Percentiles rank a stretch among this genome's conserved stretches.
phyloP scores from a whole-genome alignment of 129 eudicot species.

The Tagetes erecta region DNA sequence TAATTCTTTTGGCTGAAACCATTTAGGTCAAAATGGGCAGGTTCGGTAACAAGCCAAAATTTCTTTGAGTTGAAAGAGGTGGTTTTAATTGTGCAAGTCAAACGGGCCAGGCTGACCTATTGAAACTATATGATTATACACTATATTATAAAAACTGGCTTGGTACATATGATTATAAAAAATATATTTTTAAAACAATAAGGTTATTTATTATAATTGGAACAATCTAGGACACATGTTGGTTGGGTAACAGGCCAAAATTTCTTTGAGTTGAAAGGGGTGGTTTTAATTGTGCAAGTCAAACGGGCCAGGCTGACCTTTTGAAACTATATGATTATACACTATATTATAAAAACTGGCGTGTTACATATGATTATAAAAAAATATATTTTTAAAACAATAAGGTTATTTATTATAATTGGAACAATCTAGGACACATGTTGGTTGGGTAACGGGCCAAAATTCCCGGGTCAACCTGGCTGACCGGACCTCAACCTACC shows the following conservation, averaged over 20 bases:
- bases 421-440: not conserved
- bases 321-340: too few species aligned
- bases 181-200: not conserved
- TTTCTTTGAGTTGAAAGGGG: not conserved
- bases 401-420: not conserved
- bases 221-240: not conserved
- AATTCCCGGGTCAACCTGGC: slow-evolving; percentile 2
- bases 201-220: not conserved
- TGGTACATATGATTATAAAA: not conserved
- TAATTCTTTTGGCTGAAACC: not conserved
- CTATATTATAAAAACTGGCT: not conserved
- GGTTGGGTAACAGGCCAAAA: not conserved
- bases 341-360: not conserved
- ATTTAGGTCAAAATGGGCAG: not conserved
- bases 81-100: not conserved
- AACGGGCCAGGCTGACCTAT: not conserved
- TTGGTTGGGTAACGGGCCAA: not conserved
- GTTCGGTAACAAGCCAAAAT: not conserved
- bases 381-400: not conserved
- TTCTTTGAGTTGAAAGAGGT: not conserved
- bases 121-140: too few species aligned
- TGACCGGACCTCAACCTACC: not conserved
- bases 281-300: not conserved
- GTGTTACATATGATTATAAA: not conserved
- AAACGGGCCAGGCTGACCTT: not conserved